Base-by-base conservation (phyloP, 306 rosid genomes). In the Castanea crenata region DNA sequence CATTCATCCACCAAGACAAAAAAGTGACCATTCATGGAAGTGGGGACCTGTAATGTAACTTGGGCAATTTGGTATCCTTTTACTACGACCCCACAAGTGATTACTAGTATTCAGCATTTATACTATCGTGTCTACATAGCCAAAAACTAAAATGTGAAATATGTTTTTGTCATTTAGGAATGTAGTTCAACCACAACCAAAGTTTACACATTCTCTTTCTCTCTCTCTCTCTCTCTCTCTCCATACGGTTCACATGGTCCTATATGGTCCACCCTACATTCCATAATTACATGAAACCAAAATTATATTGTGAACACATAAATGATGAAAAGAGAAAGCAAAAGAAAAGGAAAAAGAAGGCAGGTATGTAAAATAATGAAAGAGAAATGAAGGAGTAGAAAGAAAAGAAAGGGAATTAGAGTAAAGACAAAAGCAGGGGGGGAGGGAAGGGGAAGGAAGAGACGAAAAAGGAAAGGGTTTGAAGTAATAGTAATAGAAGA, bases 381-480 rank as follows among this genome's bases (percentile, higher is more conserved):
- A 35, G 21, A 67, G 44, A 64, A 31, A 64, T 14, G 46, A 16
- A 11, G 44, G 14, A 27, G 21, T 5, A 27, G 11, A 34, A 65
- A 10, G 54, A 1, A 19, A 34, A 9, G 21, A 25, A 18, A 4
- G 56, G 38, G 2, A 34, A 76, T 41, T 3, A 58, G 72, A 75
- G 35, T 70, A 56, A 29, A n/a, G 58, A 80, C 71, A 56, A 76
- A 56, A 57, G 20, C 34, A 25, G 64, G 25, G 59, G 32, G 63
- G 49, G 68, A 20, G 65, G 35, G 69, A 5, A 34, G 64, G 51
- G 59, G 32, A 34, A 16, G 18, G 62, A 23, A 32, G 82, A 57
- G 85, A 74, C 79, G 32, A 78, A 78, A 82, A 49, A 3, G 79
- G 82, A 18, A 82, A 82, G 82, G 72, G 58, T 21, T 55, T 56